Percentiles rank a stretch among this genome's conserved stretches.
These are phyloP conservation scores for Cercophora scortea DNA, from an alignment of 495 filamentous ascomycete genomes.

Conservation along the genomic window DNA sequence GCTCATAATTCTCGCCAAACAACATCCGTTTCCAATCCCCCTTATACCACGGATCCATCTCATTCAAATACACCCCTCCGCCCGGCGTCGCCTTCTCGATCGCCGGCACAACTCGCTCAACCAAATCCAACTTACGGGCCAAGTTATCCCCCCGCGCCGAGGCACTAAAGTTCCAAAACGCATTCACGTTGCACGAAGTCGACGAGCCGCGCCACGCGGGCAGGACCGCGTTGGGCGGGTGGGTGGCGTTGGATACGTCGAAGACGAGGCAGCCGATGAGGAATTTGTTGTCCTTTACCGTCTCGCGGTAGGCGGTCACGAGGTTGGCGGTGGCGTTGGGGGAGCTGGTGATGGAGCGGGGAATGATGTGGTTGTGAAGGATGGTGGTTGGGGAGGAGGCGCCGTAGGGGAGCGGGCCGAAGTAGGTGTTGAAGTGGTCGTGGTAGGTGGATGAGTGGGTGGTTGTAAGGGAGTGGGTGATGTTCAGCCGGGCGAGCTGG, in stretches of 20 bases:
- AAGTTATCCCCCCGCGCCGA: constrained; percentile 33
- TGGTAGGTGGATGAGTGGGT: constrained; percentile 10
- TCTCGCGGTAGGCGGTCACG: constrained; percentile 30
- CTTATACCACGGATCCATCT: constrained; percentile 41
- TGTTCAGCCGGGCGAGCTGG: constrained; percentile 20
- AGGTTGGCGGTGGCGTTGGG: constrained; percentile 29
- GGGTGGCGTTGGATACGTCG: constrained; percentile 8
- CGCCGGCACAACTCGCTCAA: constrained; percentile 2
- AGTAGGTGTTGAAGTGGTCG: not conserved
- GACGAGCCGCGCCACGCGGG: constrained; percentile 49
- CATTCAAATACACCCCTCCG: constrained; percentile 38
- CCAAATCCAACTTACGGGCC: constrained; percentile 2
- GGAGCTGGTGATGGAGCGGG: constrained; percentile 32
- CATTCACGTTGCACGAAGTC: constrained; percentile 3
- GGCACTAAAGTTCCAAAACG: constrained; percentile 1
- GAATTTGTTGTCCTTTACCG: constrained; percentile 27
- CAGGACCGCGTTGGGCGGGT: constrained; percentile 40
- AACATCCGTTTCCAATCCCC: constrained; percentile 51
- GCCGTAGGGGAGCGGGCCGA: not conserved
- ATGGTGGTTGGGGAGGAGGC: not conserved
- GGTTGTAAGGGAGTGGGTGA: constrained; percentile 14
- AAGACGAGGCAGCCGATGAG: constrained; percentile 28
- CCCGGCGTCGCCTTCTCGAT: constrained; percentile 17
- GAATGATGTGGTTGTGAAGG: constrained; percentile 37
- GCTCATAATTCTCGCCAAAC: constrained; percentile 45